Evolutionary conservation across 2,329 filamentous ascomycete species (phyloP), one percentile per base, ranked within the genome.

Genomic region (Akanthomyces lecanii): DNA sequence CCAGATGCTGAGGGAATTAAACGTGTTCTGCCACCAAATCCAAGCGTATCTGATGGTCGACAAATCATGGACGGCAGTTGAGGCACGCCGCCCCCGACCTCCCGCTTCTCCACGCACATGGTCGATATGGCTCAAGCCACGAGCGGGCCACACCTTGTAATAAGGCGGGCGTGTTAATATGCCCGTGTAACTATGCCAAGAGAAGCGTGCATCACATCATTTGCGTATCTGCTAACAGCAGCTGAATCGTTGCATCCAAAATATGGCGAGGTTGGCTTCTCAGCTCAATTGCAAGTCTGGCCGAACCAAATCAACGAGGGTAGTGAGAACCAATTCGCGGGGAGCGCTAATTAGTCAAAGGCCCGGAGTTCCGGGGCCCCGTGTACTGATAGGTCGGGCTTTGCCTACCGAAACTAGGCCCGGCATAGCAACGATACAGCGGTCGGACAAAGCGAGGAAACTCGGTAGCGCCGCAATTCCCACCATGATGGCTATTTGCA

Each of bases 11-110:
- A 60, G 47, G 44, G 45, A 60, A 40, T 42, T 52, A 42, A 52
- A 14, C 21, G 38, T 25, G 36, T 38, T 14, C 10, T 38, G 50
- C n/a, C n/a, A 23, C 18, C 12, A 21, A 53, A 38, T 7, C 7
- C 5, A 48, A 33, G 11, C 25, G 6, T 25, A 25, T 33, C 21
- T 62, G 44, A 21, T 5, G 42, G 28, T 36, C 54, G 28, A 50
- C 61, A 63, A 63, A 63, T 63, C 61, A 63, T 47, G 10, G 7
- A 21, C 28, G 18, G 10, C 28, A 36, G 53, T 53, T 30, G 23
- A 45, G 36, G 48, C 61, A 63, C 61, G 61, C 55, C 30, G 36
- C 21, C 21, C 28, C 40, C 40, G 7, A 18, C 5, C 45, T 63
- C 61, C 45, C 53, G 36, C 53, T 47, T 63, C 45, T 40, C 61